Conservation (phyloP, 805 yeast genomes). For the Spathaspora hagerdaliae region DNA sequence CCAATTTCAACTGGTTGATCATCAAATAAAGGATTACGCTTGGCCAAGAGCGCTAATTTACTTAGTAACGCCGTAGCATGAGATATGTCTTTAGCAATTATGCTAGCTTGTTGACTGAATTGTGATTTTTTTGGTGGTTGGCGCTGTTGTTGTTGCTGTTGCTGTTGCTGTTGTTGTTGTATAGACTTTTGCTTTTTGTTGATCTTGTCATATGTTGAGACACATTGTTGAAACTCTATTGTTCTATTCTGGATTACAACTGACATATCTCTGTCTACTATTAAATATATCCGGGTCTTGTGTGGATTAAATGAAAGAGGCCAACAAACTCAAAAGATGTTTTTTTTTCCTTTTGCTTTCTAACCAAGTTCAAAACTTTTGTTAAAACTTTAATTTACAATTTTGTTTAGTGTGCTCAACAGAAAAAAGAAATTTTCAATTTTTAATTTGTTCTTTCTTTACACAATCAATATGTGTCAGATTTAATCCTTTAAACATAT, state of each 20-base stretch:
- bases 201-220: slow-evolving; percentile 65
- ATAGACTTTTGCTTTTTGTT: slow-evolving; percentile 37
- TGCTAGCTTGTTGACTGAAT: slow-evolving; percentile 62
- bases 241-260: slow-evolving; percentile 72
- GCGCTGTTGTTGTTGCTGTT: not conserved
- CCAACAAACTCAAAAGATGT: not conserved
- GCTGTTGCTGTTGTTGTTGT: slow-evolving; percentile 11
- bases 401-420: too few relatives aligned
- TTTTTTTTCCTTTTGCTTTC: not conserved
- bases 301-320: not conserved
- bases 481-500: too few relatives aligned
- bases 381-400: too few relatives aligned
- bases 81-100: slow-evolving; percentile 84
- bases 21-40: slow-evolving; percentile 84
- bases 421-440: too few relatives aligned
- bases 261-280: slow-evolving; percentile 9
- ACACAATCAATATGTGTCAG: too few relatives aligned
- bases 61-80: slow-evolving; percentile 77
- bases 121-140: slow-evolving; percentile 27
- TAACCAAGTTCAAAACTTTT: too few relatives aligned
- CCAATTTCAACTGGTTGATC: slow-evolving; percentile 93
- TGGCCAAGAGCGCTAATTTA: slow-evolving; percentile 80
- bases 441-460: too few relatives aligned
- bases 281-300: not conserved
- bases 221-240: slow-evolving; percentile 89